phyloP scores from a whole-genome alignment of 345 rosid species.

The Garcia nutans region DNA sequence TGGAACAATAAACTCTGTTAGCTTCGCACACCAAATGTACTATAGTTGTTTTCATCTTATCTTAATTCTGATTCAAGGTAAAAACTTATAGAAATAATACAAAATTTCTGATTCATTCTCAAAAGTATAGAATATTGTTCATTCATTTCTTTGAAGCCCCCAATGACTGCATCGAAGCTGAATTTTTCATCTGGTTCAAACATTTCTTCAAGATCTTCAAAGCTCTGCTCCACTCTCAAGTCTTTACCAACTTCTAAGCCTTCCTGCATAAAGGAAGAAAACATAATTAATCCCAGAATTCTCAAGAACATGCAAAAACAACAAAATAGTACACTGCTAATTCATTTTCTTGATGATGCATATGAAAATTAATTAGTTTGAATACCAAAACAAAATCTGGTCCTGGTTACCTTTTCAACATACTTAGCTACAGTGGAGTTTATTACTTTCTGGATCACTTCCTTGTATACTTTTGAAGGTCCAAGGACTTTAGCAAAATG shows the following conservation, averaged over 20 bases:
- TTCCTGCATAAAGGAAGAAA: conserved; percentile 42
- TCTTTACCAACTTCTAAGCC: conserved; percentile 55
- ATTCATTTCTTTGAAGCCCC: conserved; percentile 41
- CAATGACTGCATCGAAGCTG: conserved; percentile 60
- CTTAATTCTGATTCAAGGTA: too few species aligned
- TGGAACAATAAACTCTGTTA: too few species aligned
- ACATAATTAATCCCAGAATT: background rate
- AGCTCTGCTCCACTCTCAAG: conserved; percentile 73
- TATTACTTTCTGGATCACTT: conserved; percentile 68
- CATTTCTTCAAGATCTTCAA: conserved; percentile 72
- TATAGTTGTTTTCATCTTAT: too few species aligned
- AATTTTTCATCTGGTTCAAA: conserved; percentile 71
- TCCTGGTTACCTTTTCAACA: conserved; percentile 60
- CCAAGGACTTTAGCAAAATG: conserved; percentile 76
- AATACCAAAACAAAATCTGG: background rate
- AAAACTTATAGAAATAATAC: background rate
- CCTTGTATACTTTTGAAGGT: conserved; percentile 69
- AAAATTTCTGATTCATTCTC: background rate
- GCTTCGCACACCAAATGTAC: too few species aligned
- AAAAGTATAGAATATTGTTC: conserved; percentile 15
- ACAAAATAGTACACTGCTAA: background rate
- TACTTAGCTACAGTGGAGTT: conserved; percentile 66
- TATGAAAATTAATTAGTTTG: background rate
- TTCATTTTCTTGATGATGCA: background rate
- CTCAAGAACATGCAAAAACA: background rate